A percentile compares a stretch with the other conserved stretches of the same genome.
Evolutionary conservation across 805 yeast genomes (phyloP).

Genomic region (Saccharomycopsis oosterbeekiorum): DNA sequence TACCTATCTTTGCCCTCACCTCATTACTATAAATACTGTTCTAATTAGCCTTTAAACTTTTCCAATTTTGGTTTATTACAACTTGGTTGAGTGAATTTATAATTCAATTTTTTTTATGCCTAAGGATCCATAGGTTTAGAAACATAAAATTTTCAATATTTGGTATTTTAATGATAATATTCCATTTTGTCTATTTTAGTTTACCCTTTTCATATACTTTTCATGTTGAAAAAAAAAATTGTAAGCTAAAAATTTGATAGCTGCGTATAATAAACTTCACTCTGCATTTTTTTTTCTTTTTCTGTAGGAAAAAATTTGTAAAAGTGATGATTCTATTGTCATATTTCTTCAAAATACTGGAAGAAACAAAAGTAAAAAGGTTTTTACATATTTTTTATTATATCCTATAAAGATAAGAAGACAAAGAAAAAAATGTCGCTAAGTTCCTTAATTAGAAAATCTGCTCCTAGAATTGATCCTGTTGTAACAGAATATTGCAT

Average conservation of each 20-base stretch:
- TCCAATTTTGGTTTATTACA: too few relatives aligned
- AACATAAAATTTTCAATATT: too few relatives aligned
- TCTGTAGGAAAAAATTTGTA: background rate
- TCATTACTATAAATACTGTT: too few relatives aligned
- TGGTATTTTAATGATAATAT: too few relatives aligned
- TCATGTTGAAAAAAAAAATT: background rate
- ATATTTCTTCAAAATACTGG: background rate
- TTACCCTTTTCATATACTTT: background rate
- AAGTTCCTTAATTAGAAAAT: slow-evolving; percentile 59
- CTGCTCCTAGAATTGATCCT: slow-evolving; percentile 78
- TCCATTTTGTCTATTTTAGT: background rate
- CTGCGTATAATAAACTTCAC: background rate
- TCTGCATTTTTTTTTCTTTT: background rate
- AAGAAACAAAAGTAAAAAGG: background rate
- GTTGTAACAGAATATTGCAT: slow-evolving; percentile 81
- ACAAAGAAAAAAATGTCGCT: background rate
- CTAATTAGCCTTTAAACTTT: too few relatives aligned
- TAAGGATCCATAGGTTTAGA: too few relatives aligned
- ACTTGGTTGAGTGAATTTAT: too few relatives aligned
- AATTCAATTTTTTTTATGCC: too few relatives aligned
- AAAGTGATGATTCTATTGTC: background rate
- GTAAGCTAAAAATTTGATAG: background rate
- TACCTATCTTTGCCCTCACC: too few relatives aligned
- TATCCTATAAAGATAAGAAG: background rate
- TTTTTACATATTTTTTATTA: background rate